Conservation (phyloP, 225 moss, liverwort and hornwort species). For the Pseudoscleropodium purum region DNA sequence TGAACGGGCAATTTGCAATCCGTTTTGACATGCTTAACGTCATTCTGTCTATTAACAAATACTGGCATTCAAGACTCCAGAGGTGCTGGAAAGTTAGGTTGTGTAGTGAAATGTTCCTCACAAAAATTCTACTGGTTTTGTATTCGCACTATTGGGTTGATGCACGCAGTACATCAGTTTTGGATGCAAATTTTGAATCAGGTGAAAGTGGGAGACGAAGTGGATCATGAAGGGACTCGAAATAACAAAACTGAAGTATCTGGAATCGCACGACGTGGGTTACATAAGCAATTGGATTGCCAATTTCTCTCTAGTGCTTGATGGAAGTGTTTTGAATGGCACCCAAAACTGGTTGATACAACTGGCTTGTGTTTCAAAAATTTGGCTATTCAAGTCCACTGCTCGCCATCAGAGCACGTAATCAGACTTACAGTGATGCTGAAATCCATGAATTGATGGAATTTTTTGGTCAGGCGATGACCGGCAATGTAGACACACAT, state of each 20-base stretch:
- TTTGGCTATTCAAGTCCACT: not conserved
- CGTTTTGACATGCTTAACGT: not conserved
- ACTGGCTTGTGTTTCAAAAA: not conserved
- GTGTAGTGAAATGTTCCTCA: not conserved
- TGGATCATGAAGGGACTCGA: not conserved
- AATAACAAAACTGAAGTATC: not conserved
- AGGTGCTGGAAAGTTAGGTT: not conserved
- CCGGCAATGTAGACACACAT: not conserved
- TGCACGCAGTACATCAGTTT: not conserved
- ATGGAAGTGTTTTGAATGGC: not conserved
- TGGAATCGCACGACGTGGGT: not conserved
- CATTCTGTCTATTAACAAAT: not conserved
- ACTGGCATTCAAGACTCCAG: not conserved
- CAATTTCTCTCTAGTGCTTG: not conserved
- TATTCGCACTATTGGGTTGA: not conserved
- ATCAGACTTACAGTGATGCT: not conserved
- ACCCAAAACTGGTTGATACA: not conserved
- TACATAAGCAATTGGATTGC: not conserved
- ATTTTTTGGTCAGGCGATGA: not conserved
- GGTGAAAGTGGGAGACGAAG: constrained; percentile 27
- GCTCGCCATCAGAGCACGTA: not conserved
- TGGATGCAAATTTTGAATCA: not conserved
- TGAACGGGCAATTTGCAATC: not conserved
- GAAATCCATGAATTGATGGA: not conserved
- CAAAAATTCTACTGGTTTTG: not conserved